Evolutionary conservation across 208 protist species (phyloP), one percentile per base, ranked within the genome.

Genomic region (Trypanosoma lewisi): DNA sequence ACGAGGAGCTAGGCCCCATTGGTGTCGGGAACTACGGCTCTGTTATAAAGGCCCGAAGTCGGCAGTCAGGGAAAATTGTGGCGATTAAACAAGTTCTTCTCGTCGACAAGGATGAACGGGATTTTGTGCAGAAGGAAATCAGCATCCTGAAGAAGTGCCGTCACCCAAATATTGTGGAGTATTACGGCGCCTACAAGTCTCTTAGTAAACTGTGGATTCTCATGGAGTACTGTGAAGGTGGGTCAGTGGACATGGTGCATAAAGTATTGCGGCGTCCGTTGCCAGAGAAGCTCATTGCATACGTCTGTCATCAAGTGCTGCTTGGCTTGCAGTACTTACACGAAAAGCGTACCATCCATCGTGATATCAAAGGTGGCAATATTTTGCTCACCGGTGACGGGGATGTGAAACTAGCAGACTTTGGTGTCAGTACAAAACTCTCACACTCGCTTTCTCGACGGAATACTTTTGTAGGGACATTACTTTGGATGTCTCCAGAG

Each of bases 11-110:
- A 1, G 88, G 92, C 34, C 89, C 64, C 39, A 78, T 91, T 48
- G 91, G 91, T 33, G 66, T 96, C 47, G 98, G 98, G 30, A 98
- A 98, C 56, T 99, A 98, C 62, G 98, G 98, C 27, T 91, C 97
- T 27, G 98, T 99, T 14, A 97, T 98, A 70, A 99, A 99, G 68
- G 98, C 97, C 0, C 76, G 70, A 56, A 82, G 94, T 52, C 68
- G 75, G 9, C 61, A 78, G 19, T 97, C 86, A 4, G 73, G 78
- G 27, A 75, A 88, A 30, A 80, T 94, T 48, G 84, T 94, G 0
- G 94, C 94, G 5, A 83, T 97, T 21, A 98, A 98, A 66, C 78
- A 92, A 48, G 86, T 97, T 5, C 73, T 96, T 0, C 73, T 95
- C 12, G 77, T 68, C 1, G 87, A 96, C 62, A 87, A 85, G 36